These are phyloP conservation scores for Fraxinus latifolia DNA, from an alignment of 305 asterid genomes.

Conservation along the genomic window DNA sequence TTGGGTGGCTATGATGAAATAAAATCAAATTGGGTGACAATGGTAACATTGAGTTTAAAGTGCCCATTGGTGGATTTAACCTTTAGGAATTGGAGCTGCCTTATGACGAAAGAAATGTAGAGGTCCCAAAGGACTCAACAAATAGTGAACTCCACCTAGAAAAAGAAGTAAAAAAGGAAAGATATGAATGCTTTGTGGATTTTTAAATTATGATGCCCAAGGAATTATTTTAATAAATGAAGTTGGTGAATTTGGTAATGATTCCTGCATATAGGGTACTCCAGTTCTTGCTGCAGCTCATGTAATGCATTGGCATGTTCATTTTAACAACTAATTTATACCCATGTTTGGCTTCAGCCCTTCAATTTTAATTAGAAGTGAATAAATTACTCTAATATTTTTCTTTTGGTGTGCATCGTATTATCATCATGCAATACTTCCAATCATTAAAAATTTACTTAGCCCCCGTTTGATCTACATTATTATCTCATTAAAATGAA, in stretches of 20 bases:
- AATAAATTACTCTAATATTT: background rate
- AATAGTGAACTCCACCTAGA: background rate
- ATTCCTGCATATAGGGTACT: background rate
- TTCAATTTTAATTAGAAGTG: background rate
- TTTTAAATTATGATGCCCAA: slow-evolving; percentile 11
- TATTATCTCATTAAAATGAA: too few species aligned
- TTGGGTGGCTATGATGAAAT: too few species aligned
- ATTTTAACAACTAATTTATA: slow-evolving; percentile 1
- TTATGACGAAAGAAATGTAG: slow-evolving; percentile 12
- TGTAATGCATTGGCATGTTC: background rate
- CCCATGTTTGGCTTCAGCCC: slow-evolving; percentile 7
- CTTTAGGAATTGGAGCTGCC: slow-evolving; percentile 16
- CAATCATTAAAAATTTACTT: background rate
- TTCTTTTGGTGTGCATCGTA: background rate
- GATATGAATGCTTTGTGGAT: background rate
- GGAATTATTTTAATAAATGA: slow-evolving; percentile 8
- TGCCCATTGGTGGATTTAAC: too few species aligned
- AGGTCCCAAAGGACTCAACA: background rate
- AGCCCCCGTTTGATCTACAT: too few species aligned
- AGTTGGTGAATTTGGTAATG: slow-evolving; percentile 17
- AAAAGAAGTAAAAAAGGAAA: background rate
- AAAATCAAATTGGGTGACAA: too few species aligned
- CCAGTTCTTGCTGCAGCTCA: background rate
- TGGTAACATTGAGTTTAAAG: too few species aligned
- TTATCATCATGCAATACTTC: background rate